Percentiles rank a stretch among this genome's conserved stretches.
Conservation (phyloP, 2,329 filamentous ascomycete genomes). For the Fusarium nodosum region DNA sequence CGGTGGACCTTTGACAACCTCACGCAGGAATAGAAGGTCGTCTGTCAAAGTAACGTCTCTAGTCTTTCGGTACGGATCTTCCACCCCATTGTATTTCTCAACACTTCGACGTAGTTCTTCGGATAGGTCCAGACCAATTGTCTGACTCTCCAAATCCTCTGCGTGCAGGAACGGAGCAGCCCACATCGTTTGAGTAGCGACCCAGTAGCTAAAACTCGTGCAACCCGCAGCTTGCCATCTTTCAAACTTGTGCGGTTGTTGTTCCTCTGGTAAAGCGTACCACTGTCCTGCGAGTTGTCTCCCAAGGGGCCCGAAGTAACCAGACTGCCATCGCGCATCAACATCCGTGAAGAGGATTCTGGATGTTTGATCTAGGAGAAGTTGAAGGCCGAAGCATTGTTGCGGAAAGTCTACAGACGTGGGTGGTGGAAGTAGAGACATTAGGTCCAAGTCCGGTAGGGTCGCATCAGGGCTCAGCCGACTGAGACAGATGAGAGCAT, state of each 20-base stretch:
- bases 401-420: background rate
- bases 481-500: conserved; percentile 2
- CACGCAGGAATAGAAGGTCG: conserved; percentile 5
- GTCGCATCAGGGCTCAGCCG: background rate
- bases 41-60: background rate
- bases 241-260: background rate
- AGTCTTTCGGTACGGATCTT: background rate
- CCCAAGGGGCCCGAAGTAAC: background rate
- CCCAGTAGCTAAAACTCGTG: conserved; percentile 10
- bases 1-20: background rate
- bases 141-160: conserved; percentile 16
- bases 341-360: background rate
- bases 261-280: background rate
- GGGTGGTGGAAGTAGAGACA: background rate
- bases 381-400: conserved; percentile 14
- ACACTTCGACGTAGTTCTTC: background rate
- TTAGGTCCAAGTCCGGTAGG: background rate
- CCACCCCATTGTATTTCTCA: background rate
- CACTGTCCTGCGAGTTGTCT: conserved; percentile 7
- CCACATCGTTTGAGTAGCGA: conserved; percentile 14
- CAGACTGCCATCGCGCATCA: conserved; percentile 16
- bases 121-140: background rate
- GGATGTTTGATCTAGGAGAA: conserved; percentile 1
- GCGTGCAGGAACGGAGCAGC: conserved; percentile 17
- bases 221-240: background rate